Conservation (phyloP, 2,329 filamentous ascomycete genomes). For the Claviceps spartinae region DNA sequence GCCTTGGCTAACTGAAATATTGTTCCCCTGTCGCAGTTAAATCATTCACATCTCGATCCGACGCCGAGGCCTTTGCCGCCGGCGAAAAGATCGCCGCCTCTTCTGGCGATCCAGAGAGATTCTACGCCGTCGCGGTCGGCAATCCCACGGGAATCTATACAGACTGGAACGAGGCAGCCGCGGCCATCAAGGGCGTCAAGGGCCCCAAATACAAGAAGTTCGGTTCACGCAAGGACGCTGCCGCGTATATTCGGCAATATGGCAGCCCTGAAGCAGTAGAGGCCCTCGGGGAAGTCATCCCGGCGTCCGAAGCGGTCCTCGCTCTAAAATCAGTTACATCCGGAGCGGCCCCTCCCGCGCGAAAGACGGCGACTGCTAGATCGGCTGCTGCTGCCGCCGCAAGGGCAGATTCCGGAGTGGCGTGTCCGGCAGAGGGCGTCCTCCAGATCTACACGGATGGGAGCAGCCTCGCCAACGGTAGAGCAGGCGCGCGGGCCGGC, state of each 20-base stretch:
- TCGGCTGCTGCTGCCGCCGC: neutral
- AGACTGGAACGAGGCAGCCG: conserved; percentile 54
- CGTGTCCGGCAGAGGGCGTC: conserved; percentile 11
- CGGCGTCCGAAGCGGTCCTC: conserved; percentile 7
- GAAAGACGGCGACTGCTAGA: conserved; percentile 9
- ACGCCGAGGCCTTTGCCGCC: conserved; percentile 66
- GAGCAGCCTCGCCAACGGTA: conserved; percentile 46
- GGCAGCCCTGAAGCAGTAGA: conserved; percentile 31
- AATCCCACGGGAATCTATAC: conserved; percentile 44
- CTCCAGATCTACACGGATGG: conserved; percentile 47
- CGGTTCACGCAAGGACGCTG: conserved; percentile 54
- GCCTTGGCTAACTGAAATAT: neutral
- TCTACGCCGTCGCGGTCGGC: conserved; percentile 50
- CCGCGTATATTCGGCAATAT: conserved; percentile 53
- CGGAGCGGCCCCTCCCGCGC: conserved; percentile 11
- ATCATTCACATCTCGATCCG: conserved; percentile 57
- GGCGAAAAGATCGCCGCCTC: conserved; percentile 34
- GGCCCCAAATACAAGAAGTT: conserved; percentile 61
- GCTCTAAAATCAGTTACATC: conserved; percentile 9
- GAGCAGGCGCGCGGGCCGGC: conserved; percentile 39
- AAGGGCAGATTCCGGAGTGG: neutral
- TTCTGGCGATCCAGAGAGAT: conserved; percentile 31
- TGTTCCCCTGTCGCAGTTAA: conserved; percentile 45
- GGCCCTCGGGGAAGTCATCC: conserved; percentile 20
- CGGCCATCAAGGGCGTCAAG: conserved; percentile 61